Percentiles rank a stretch among this genome's conserved stretches.
Evolutionary conservation across 148 eudicot species (phyloP).

Genomic region (Chenopodium berlandieri): DNA sequence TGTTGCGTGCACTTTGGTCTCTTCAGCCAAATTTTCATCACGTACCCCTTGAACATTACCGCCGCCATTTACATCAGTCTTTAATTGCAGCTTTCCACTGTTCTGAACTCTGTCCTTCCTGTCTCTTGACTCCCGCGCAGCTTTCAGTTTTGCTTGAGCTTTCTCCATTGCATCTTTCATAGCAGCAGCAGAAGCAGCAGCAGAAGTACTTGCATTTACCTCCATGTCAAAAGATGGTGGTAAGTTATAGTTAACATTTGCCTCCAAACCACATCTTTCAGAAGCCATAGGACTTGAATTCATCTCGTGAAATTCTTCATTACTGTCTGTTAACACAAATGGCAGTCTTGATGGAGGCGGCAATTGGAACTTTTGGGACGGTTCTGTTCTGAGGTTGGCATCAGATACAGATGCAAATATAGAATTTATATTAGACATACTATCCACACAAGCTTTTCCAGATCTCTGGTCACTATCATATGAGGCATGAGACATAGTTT

Average conservation of each 20-base stretch:
- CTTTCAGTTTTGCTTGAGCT: slow-evolving; percentile 60
- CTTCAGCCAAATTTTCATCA: slow-evolving; percentile 28
- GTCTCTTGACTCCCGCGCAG: slow-evolving; percentile 52
- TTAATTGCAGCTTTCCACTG: slow-evolving; percentile 23
- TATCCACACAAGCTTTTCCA: slow-evolving; percentile 27
- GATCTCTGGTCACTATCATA: slow-evolving; percentile 31
- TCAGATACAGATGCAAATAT: slow-evolving; percentile 50
- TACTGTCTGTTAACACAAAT: slow-evolving; percentile 40
- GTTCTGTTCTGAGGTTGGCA: slow-evolving; percentile 49
- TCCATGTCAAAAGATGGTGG: slow-evolving; percentile 75
- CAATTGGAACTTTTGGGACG: slow-evolving; percentile 43
- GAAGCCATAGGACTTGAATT: slow-evolving; percentile 42
- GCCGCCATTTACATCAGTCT: slow-evolving; percentile 34
- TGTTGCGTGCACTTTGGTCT: slow-evolving; percentile 29
- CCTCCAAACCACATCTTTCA: slow-evolving; percentile 44
- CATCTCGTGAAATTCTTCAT: slow-evolving; percentile 23
- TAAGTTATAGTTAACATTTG: slow-evolving; percentile 34
- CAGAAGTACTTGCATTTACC: slow-evolving; percentile 48
- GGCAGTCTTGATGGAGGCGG: slow-evolving; percentile 62
- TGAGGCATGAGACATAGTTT: slow-evolving; percentile 26
- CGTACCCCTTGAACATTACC: slow-evolving; percentile 23
- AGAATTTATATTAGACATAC: slow-evolving; percentile 26
- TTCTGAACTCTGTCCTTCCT: slow-evolving; percentile 48
- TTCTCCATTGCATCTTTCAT: slow-evolving; percentile 68
- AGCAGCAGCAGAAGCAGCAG: slow-evolving; percentile 48